phyloP scores from a whole-genome alignment of 495 filamentous ascomycete genomes.

The Penicillium chermesinum region DNA sequence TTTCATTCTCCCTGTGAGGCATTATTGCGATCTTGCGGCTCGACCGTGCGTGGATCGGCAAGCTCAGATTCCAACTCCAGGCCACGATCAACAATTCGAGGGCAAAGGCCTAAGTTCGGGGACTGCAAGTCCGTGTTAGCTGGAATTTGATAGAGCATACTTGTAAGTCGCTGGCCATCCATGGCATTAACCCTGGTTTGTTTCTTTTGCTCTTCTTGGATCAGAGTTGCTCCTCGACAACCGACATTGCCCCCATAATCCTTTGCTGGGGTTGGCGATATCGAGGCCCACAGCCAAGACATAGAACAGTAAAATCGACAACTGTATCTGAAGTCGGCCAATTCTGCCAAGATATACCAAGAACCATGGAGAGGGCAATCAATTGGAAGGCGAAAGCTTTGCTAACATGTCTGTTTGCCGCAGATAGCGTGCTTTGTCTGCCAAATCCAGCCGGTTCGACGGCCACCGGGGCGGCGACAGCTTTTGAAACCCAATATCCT shows the following conservation, averaged over 20 bases:
- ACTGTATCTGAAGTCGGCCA: background rate
- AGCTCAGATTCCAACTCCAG: constrained; percentile 14
- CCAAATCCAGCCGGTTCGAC: constrained; percentile 18
- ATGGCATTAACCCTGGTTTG: background rate
- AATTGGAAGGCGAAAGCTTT: constrained; percentile 22
- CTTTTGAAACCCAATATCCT: constrained; percentile 37
- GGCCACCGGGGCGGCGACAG: constrained; percentile 11
- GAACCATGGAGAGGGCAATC: constrained; percentile 16
- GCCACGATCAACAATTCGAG: constrained; percentile 14
- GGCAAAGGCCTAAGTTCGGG: background rate
- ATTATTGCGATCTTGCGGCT: background rate
- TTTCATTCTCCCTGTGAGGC: background rate
- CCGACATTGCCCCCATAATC: background rate
- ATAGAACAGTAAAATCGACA: background rate
- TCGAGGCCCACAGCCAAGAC: background rate
- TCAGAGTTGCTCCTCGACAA: background rate
- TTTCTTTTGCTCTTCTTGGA: background rate
- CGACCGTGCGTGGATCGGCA: constrained; percentile 16
- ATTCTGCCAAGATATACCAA: constrained; percentile 1
- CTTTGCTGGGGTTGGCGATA: background rate
- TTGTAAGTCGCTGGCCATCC: constrained; percentile 17
- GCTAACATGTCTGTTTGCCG: constrained; percentile 36
- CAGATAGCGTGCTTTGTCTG: constrained; percentile 23
- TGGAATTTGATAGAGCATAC: constrained; percentile 14
- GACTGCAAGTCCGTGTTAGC: background rate